Conservation (phyloP, 805 yeast species). For the Candida mattraensis region DNA sequence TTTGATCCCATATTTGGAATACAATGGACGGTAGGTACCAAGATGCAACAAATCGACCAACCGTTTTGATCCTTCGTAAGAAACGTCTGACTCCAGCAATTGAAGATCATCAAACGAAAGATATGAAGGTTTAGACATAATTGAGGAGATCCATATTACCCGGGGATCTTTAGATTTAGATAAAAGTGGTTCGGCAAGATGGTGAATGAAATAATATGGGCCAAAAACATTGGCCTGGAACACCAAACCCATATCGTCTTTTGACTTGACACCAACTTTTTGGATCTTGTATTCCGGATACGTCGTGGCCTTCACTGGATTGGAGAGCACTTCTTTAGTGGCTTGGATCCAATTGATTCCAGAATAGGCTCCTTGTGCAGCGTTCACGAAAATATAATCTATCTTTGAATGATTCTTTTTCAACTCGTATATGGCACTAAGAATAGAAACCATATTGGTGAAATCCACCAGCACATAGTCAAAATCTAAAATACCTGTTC, state of each 20-base stretch:
- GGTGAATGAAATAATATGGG: conserved; percentile 81
- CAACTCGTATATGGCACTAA: conserved; percentile 72
- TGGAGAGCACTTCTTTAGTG: conserved; percentile 56
- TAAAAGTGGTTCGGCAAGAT: conserved; percentile 53
- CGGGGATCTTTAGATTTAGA: conserved; percentile 48
- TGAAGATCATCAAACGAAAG: conserved; percentile 76
- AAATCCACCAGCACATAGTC: conserved; percentile 92
- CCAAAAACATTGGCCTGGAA: conserved; percentile 98
- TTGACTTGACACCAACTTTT: conserved; percentile 68
- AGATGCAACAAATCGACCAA: conserved; percentile 79
- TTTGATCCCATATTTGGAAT: conserved; percentile 49
- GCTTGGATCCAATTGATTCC: conserved; percentile 91
- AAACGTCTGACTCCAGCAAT: conserved; percentile 56
- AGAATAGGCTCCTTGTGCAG: conserved; percentile 84
- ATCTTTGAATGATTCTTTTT: conserved; percentile 60
- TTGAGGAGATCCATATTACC: conserved; percentile 82
- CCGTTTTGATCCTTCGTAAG: conserved; percentile 93
- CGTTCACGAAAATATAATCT: conserved; percentile 80
- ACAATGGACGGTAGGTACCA: conserved; percentile 59
- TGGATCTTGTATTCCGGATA: conserved; percentile 85
- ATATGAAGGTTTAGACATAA: conserved; percentile 75
- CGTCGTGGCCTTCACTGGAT: conserved; percentile 83
- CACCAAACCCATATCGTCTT: conserved; percentile 80
- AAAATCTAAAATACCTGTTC: conserved; percentile 67
- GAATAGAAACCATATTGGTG: conserved; percentile 81